Conservation (phyloP, 2,329 filamentous ascomycete genomes). For the Pyrenochaeta sp. region DNA sequence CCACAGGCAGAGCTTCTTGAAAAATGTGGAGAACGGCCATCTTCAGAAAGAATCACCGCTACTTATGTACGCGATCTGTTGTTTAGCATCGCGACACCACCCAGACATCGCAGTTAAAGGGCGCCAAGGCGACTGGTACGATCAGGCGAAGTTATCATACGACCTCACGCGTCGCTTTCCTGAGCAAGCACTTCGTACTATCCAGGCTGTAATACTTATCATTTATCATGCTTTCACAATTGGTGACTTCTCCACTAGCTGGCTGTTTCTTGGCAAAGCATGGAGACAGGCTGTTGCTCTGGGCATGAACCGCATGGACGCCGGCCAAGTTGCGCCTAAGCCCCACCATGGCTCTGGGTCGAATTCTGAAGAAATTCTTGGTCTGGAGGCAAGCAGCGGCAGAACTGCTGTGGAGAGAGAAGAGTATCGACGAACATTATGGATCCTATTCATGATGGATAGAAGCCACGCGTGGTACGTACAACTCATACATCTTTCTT, state of each 20-base stretch:
- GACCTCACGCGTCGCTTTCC: conserved; percentile 31
- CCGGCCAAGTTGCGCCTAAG: conserved; percentile 7
- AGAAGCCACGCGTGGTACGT: conserved; percentile 29
- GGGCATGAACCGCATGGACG: conserved; percentile 41
- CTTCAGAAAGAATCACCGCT: conserved; percentile 30
- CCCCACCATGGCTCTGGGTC: not conserved
- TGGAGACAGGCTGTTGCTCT: conserved; percentile 44
- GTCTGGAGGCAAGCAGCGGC: conserved; percentile 4
- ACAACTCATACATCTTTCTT: conserved; percentile 15
- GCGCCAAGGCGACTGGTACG: conserved; percentile 36
- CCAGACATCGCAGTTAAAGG: conserved; percentile 25
- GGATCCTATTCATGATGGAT: conserved; percentile 44
- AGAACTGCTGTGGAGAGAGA: conserved; percentile 32
- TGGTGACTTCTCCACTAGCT: conserved; percentile 41
- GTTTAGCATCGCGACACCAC: conserved; percentile 35
- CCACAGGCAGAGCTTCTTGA: conserved; percentile 31
- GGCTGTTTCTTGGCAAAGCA: conserved; percentile 42
- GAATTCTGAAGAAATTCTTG: not conserved
- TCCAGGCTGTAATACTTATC: conserved; percentile 39
- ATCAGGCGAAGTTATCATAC: conserved; percentile 40
- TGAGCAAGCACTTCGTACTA: conserved; percentile 27
- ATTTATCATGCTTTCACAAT: conserved; percentile 31
- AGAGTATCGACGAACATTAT: conserved; percentile 40
- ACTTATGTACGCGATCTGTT: conserved; percentile 38
- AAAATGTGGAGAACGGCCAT: conserved; percentile 18